phyloP scores from a whole-genome alignment of 164 flowering plant genomes.

The Nymphaea thermarum region DNA sequence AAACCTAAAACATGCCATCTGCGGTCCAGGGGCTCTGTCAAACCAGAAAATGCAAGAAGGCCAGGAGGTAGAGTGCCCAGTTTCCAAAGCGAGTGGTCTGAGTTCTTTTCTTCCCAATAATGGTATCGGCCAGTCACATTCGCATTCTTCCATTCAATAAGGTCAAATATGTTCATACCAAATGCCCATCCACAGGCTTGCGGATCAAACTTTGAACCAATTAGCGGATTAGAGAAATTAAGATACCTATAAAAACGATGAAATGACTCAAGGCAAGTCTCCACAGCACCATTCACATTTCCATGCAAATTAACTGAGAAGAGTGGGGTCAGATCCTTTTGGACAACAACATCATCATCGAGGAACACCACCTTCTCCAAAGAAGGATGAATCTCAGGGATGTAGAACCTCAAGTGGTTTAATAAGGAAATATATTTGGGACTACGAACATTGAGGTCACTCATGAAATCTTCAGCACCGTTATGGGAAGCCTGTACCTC shows the following conservation, averaged over 20 bases:
- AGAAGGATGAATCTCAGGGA: conserved; percentile 67
- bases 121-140: conserved; percentile 67
- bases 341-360: conserved; percentile 77
- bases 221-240: conserved; percentile 61
- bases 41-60: conserved; percentile 65
- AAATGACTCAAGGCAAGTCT: conserved; percentile 80
- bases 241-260: conserved; percentile 78
- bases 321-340: conserved; percentile 71
- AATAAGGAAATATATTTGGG: conserved; percentile 48
- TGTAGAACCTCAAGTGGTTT: conserved; percentile 74
- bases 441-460: conserved; percentile 43
- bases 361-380: conserved; percentile 80
- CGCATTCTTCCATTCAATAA: conserved; percentile 59
- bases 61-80: conserved; percentile 77
- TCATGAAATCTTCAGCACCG: conserved; percentile 22
- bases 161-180: conserved; percentile 80
- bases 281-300: conserved; percentile 87
- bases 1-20: conserved; percentile 93
- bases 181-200: conserved; percentile 90
- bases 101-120: conserved; percentile 72
- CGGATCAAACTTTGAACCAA: conserved; percentile 75
- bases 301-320: conserved; percentile 78
- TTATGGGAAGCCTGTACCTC: conserved; percentile 33
- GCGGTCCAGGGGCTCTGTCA: conserved; percentile 81
- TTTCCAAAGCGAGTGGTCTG: conserved; percentile 53